These are phyloP conservation scores for Phragmites australis DNA, from an alignment of 176 grass and related monocot species.

Conservation along the genomic window DNA sequence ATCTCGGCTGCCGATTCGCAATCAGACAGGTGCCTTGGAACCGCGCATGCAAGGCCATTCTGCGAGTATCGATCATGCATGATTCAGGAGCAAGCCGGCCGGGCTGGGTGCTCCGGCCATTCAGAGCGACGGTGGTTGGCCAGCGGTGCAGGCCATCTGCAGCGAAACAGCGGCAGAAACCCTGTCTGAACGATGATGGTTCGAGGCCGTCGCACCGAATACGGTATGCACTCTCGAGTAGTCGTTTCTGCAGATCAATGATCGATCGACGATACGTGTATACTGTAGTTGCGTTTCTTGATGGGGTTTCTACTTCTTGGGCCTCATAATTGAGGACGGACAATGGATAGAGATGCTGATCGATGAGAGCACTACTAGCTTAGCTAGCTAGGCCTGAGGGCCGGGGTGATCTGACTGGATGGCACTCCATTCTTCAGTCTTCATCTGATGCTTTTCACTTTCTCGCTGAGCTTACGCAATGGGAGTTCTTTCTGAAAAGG, in stretches of 20 bases:
- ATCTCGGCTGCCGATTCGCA: neutral
- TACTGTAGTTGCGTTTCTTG: neutral
- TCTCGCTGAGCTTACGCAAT: constrained; percentile 12
- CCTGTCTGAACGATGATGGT: no score
- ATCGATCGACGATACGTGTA: no score
- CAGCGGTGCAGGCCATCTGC: no score
- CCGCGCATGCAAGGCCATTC: neutral
- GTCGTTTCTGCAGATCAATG: neutral
- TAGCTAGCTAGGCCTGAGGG: neutral
- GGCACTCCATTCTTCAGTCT: neutral
- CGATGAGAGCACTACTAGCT: neutral
- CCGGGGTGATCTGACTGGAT: neutral
- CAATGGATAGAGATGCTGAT: constrained; percentile 9
- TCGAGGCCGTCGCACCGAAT: neutral
- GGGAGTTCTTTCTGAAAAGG: constrained; percentile 12
- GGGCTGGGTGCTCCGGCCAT: constrained; percentile 57
- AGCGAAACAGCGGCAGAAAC: no score
- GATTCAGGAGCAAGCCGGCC: neutral
- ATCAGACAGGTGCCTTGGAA: constrained; percentile 6
- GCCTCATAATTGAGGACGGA: neutral
- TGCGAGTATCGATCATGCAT: neutral
- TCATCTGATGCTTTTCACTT: neutral
- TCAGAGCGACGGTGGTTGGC: constrained; percentile 32
- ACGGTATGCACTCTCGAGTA: constrained; percentile 1
- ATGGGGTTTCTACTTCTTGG: constrained; percentile 16